Percentiles rank a stretch among this genome's conserved stretches.
Conservation (phyloP, 306 rosid species). For the Fragaria nilgerrensis region DNA sequence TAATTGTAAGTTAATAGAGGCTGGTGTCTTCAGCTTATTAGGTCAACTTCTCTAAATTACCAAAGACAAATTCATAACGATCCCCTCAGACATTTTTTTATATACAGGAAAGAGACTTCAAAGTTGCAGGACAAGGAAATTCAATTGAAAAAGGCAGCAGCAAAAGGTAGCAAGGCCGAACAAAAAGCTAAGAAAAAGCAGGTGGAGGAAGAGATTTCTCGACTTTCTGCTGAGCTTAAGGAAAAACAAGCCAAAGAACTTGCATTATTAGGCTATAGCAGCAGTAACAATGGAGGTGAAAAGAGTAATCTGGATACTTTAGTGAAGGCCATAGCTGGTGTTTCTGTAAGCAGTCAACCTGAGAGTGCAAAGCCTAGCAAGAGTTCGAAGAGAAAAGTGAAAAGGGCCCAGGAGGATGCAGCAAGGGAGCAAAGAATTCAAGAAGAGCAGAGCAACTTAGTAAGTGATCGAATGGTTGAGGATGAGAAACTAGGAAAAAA, state of each 20-base stretch:
- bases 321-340: slow-evolving; percentile 89
- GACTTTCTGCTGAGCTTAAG: slow-evolving; percentile 66
- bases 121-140: slow-evolving; percentile 76
- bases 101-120: slow-evolving; percentile 75
- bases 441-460: slow-evolving; percentile 69
- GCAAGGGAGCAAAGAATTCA: slow-evolving; percentile 85
- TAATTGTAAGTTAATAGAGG: neutral
- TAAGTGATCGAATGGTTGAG: slow-evolving; percentile 75
- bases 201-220: slow-evolving; percentile 90
- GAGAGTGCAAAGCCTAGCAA: slow-evolving; percentile 63
- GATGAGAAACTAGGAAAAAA: slow-evolving; percentile 67
- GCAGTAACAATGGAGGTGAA: slow-evolving; percentile 44
- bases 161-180: slow-evolving; percentile 95
- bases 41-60: neutral
- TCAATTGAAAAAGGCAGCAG: slow-evolving; percentile 79
- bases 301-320: slow-evolving; percentile 62
- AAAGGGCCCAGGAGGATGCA: slow-evolving; percentile 77
- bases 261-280: slow-evolving; percentile 64
- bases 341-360: slow-evolving; percentile 58
- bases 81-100: neutral
- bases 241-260: slow-evolving; percentile 68
- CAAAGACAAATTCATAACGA: neutral
- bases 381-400: slow-evolving; percentile 67
- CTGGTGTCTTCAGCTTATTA: neutral
- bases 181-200: slow-evolving; percentile 89